A percentile compares a stretch with the other conserved stretches of the same genome.
Evolutionary conservation across 352 stramenopile genomes (phyloP).

Genomic region (Pythium coloratum): DNA sequence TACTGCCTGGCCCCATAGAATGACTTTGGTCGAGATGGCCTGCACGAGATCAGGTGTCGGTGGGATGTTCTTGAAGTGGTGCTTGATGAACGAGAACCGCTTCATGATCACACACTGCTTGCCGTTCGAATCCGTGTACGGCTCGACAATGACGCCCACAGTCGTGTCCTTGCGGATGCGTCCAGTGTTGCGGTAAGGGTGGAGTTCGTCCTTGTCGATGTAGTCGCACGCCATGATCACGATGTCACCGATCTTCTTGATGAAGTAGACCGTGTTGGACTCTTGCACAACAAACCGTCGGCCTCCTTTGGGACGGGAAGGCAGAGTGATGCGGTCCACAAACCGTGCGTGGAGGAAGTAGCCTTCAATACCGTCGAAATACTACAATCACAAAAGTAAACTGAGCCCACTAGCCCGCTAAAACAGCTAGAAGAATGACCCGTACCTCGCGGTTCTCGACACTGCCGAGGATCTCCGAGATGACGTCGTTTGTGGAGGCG

Average conservation of each 20-base stretch:
- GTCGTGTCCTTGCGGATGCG: slow-evolving; percentile 59
- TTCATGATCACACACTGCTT: slow-evolving; percentile 52
- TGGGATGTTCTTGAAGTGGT: slow-evolving; percentile 48
- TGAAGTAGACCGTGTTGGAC: slow-evolving; percentile 60
- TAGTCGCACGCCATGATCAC: slow-evolving; percentile 51
- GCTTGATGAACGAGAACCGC: slow-evolving; percentile 68
- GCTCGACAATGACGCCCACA: slow-evolving; percentile 41
- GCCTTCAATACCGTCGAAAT: slow-evolving; percentile 58
- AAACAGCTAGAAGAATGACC: neutral
- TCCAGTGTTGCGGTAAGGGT: slow-evolving; percentile 40
- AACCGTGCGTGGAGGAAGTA: slow-evolving; percentile 58
- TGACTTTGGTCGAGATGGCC: slow-evolving; percentile 60
- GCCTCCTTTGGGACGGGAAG: slow-evolving; percentile 24
- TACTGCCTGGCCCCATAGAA: slow-evolving; percentile 65
- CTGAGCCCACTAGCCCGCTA: neutral
- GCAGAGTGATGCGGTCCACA: slow-evolving; percentile 61
- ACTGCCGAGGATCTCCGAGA: slow-evolving; percentile 53
- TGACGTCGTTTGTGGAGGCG: slow-evolving; percentile 48
- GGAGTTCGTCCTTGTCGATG: slow-evolving; percentile 48
- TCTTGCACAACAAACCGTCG: slow-evolving; percentile 61
- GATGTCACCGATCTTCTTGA: slow-evolving; percentile 42
- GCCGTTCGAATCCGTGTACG: slow-evolving; percentile 39
- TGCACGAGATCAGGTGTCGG: slow-evolving; percentile 52
- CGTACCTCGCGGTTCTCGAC: slow-evolving; percentile 56
- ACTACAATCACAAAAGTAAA: slow-evolving; percentile 21